Evolutionary conservation across 78 protist species (phyloP).

Genomic region (Fonticula alba): DNA sequence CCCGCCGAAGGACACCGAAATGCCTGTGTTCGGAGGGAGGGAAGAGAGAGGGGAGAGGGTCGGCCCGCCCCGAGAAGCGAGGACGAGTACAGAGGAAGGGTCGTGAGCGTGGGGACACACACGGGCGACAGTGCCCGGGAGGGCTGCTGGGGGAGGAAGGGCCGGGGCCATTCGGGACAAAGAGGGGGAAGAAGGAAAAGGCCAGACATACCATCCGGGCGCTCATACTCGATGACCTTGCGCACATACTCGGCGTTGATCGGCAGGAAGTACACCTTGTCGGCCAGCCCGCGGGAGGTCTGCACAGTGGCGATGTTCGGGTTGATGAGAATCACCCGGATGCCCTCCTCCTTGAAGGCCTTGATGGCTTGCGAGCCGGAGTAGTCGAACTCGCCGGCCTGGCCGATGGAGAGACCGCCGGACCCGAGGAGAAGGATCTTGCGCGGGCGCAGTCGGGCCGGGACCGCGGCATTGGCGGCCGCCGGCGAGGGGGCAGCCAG

Average conservation of each 20-base stretch:
- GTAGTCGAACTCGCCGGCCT: slow-evolving; percentile 98
- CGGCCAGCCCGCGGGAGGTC: slow-evolving; percentile 37
- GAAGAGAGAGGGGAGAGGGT: too few species aligned
- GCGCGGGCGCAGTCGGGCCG: background rate
- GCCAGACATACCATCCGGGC: slow-evolving; percentile 59
- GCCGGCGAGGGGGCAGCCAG: too few species aligned
- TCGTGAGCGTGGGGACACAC: too few species aligned
- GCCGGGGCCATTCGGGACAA: too few species aligned
- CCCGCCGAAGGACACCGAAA: slow-evolving; percentile 84
- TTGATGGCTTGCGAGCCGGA: slow-evolving; percentile 84
- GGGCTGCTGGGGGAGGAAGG: too few species aligned
- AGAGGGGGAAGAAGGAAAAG: too few species aligned
- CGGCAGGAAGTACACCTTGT: slow-evolving; percentile 80
- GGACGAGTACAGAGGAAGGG: too few species aligned
- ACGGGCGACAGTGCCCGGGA: too few species aligned
- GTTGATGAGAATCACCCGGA: slow-evolving; percentile 76
- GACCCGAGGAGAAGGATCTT: slow-evolving; percentile 79
- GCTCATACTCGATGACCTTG: slow-evolving; percentile 64
- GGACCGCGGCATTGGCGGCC: too few species aligned
- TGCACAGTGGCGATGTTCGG: slow-evolving; percentile 95
- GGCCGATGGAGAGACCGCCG: slow-evolving; percentile 92
- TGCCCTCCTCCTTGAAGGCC: slow-evolving; percentile 81
- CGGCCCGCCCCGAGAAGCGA: too few species aligned
- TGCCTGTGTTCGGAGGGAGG: too few species aligned
- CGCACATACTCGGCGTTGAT: slow-evolving; percentile 66